Conservation (phyloP, 768 basidiomycete genomes). For the Hemileccinum impolitum region DNA sequence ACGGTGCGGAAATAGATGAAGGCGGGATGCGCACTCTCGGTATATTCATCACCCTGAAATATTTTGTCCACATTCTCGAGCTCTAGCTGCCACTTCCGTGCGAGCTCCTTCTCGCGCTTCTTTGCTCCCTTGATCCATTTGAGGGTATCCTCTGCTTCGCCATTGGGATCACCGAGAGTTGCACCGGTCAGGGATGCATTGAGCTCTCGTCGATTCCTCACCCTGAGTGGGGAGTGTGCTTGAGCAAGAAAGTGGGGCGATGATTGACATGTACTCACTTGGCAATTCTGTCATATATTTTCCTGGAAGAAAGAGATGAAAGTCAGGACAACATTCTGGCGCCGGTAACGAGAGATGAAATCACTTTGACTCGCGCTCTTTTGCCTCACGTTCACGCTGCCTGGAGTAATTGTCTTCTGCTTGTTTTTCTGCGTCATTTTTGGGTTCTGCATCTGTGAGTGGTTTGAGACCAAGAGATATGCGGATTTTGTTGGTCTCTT, state of each 20-base stretch:
- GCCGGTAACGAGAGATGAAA: constrained; percentile 28
- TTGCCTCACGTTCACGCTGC: constrained; percentile 61
- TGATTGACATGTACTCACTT: constrained; percentile 67
- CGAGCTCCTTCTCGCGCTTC: constrained; percentile 88
- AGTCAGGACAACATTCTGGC: constrained; percentile 17
- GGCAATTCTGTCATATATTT: constrained; percentile 70
- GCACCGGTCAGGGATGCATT: constrained; percentile 87
- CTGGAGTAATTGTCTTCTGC: constrained; percentile 87
- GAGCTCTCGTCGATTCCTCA: constrained; percentile 91
- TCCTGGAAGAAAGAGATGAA: constrained; percentile 41
- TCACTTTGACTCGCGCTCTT: constrained; percentile 78
- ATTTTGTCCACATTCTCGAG: constrained; percentile 80
- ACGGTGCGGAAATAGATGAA: background rate
- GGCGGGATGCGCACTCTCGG: constrained; percentile 63
- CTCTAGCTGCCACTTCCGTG: constrained; percentile 76
- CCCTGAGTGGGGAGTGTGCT: constrained; percentile 55
- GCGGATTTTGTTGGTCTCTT: constrained; percentile 96
- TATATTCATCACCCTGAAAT: constrained; percentile 70
- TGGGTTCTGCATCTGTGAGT: constrained; percentile 69
- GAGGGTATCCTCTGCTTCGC: constrained; percentile 70
- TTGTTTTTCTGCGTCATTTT: constrained; percentile 72
- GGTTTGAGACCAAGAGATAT: constrained; percentile 92
- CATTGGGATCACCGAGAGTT: constrained; percentile 87
- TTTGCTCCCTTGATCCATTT: constrained; percentile 92
- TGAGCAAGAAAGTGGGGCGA: constrained; percentile 34